phyloP scores from a whole-genome alignment of 352 stramenopile species.

The Blastocystis sp. region DNA sequence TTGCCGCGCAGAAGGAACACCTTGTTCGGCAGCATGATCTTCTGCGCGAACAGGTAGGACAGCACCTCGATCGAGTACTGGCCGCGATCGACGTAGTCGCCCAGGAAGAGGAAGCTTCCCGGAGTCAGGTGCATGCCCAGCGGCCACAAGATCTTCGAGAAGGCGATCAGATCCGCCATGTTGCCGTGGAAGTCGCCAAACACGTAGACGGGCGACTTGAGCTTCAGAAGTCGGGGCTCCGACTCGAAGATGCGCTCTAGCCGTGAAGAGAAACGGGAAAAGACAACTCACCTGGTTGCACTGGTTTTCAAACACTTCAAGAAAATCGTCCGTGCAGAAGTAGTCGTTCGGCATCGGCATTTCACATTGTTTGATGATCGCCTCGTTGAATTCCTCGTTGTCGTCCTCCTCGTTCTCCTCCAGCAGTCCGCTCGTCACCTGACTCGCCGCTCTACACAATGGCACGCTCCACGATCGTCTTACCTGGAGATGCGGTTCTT shows the following conservation, averaged over 20 bases:
- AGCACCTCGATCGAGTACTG: constrained; percentile 87
- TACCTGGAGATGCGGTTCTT: constrained; percentile 70
- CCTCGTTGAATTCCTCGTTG: constrained; percentile 56
- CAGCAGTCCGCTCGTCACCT: constrained; percentile 52
- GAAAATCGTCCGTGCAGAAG: constrained; percentile 47
- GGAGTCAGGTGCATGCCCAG: constrained; percentile 86
- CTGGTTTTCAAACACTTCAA: constrained; percentile 65
- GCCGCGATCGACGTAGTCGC: constrained; percentile 91
- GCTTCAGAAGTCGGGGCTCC: constrained; percentile 82
- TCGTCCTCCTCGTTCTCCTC: constrained; percentile 56
- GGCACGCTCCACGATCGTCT: too few species aligned
- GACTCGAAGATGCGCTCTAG: constrained; percentile 51
- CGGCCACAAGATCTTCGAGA: constrained; percentile 89
- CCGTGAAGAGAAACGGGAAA: not conserved
- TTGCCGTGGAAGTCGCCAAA: constrained; percentile 90
- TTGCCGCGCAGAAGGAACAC: constrained; percentile 83
- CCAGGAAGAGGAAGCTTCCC: constrained; percentile 88
- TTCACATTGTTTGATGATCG: constrained; percentile 57
- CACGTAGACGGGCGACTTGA: constrained; percentile 86
- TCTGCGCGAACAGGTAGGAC: constrained; percentile 88
- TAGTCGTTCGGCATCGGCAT: constrained; percentile 56
- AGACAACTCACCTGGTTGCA: constrained; percentile 56
- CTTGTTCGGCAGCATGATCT: constrained; percentile 82
- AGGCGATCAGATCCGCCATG: constrained; percentile 88
- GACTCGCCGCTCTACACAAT: constrained; percentile 49